Evolutionary conservation across 2,329 filamentous ascomycete species (phyloP), one percentile per base, ranked within the genome.

Genomic region (Dryadomyces sulphureus): DNA sequence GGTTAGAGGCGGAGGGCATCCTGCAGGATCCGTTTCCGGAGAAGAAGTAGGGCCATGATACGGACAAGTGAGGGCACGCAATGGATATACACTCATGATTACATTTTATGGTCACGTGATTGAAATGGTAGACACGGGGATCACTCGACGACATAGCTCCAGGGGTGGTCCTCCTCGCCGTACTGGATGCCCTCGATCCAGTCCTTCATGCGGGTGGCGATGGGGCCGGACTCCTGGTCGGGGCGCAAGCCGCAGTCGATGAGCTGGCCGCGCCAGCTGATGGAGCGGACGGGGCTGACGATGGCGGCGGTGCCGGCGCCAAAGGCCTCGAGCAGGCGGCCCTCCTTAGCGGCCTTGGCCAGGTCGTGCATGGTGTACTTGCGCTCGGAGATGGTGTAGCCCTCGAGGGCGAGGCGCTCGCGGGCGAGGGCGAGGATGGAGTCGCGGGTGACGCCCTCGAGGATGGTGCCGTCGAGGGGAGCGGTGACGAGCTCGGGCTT

Each of bases 121-220:
- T 14, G 4, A 36, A 14, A 30, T 30, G 27, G 27, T 30, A 30
- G 27, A 30, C 7, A 7, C 14, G 27, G 27, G 7, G 34, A 4
- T 7, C 16, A 36, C 9, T 36, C 9, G 11, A 36, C 17, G 47
- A 68, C 54, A 56, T 79, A 81, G 72, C 89, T 95, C 92, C 92
- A 98, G 54, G 81, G 74, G 62, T 95, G 87, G 61, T 86, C 77
- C 64, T 90, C 84, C 53, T 95, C 89, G 52, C 92, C 92, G 61
- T 96, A 95, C 68, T 96, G 90, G 55, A 93, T 89, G 24, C 69
- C 81, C 69, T 94, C 89, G 52, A 98, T 95, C 92, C 92, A 98
- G 57, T 82, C 77, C 77, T 94, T 94, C 81, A 98, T 89, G 64
- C 76, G 77, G 56, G 78, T 67, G 9, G 92, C 83, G 57, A 96